Evolutionary conservation across 2,329 filamentous ascomycete species (phyloP).

Genomic region (Cladobotryum protrusum): DNA sequence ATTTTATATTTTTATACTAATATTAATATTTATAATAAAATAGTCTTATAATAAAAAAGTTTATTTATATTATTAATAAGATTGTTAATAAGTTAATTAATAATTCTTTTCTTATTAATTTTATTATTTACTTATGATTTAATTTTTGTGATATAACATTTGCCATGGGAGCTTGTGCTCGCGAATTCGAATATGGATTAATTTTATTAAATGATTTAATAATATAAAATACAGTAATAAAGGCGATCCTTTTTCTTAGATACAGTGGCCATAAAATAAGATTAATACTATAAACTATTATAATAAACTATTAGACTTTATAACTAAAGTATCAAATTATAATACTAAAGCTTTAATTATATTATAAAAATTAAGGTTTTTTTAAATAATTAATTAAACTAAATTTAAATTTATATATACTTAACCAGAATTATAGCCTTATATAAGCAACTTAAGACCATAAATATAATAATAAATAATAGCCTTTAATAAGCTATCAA

Average conservation of each 20-base stretch:
- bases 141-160: constrained; percentile 1
- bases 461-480: not conserved
- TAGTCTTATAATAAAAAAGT: not conserved
- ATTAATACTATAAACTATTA: too few species aligned
- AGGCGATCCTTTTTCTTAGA: too few species aligned
- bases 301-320: too few species aligned
- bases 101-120: not conserved
- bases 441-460: too few species aligned
- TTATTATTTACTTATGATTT: not conserved
- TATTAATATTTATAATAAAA: not conserved
- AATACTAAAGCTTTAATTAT: not conserved
- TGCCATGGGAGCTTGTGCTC: not conserved
- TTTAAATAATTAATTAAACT: not conserved
- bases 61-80: not conserved
- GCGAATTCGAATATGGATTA: constrained; percentile 2
- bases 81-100: not conserved
- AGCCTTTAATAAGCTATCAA: too few species aligned
- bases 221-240: not conserved
- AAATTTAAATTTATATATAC: not conserved
- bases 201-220: not conserved
- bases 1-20: not conserved
- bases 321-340: too few species aligned
- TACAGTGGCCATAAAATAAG: too few species aligned
- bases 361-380: too few species aligned
- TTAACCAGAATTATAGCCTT: not conserved